Evolutionary conservation across 1,284 basidiomycete species (phyloP).

Genomic region (Microbotryomycetes sp.): DNA sequence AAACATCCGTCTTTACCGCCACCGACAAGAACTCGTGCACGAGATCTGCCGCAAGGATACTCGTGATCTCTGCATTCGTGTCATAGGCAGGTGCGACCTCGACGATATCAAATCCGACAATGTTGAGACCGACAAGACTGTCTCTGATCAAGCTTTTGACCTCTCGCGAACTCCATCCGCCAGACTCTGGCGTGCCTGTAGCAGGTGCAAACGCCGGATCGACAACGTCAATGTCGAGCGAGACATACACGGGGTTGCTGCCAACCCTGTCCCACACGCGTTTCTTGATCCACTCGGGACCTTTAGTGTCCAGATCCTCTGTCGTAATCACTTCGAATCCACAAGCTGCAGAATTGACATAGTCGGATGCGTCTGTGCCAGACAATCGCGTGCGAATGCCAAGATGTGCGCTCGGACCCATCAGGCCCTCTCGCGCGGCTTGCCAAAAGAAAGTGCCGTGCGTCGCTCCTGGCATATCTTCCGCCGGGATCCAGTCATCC

Average conservation of each 20-base stretch:
- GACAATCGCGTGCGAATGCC: conserved; percentile 31
- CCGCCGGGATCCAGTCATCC: conserved; percentile 15
- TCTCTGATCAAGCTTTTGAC: conserved; percentile 24
- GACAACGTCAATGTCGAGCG: conserved; percentile 35
- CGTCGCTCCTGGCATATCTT: conserved; percentile 18
- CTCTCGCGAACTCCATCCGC: conserved; percentile 34
- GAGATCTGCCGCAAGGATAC: conserved; percentile 33
- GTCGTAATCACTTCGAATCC: conserved; percentile 34
- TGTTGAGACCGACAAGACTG: conserved; percentile 27
- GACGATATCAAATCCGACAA: conserved; percentile 35
- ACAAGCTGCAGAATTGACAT: background rate
- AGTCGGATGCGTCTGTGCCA: background rate
- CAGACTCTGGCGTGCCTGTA: conserved; percentile 31
- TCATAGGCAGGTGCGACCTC: conserved; percentile 35
- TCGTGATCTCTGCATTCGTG: conserved; percentile 32
- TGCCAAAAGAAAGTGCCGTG: conserved; percentile 46
- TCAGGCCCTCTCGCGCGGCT: conserved; percentile 43
- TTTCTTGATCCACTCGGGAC: conserved; percentile 25
- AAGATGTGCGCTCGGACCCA: conserved; percentile 40
- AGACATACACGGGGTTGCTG: conserved; percentile 33
- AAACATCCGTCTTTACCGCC: background rate
- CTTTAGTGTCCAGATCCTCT: conserved; percentile 33
- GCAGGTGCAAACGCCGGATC: conserved; percentile 34
- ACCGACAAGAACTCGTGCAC: conserved; percentile 32
- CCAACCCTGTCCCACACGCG: conserved; percentile 28